Percentiles rank a stretch among this genome's conserved stretches.
These are phyloP conservation scores for Phanerochaete sordida DNA, from an alignment of 768 basidiomycete species.

Conservation along the genomic window DNA sequence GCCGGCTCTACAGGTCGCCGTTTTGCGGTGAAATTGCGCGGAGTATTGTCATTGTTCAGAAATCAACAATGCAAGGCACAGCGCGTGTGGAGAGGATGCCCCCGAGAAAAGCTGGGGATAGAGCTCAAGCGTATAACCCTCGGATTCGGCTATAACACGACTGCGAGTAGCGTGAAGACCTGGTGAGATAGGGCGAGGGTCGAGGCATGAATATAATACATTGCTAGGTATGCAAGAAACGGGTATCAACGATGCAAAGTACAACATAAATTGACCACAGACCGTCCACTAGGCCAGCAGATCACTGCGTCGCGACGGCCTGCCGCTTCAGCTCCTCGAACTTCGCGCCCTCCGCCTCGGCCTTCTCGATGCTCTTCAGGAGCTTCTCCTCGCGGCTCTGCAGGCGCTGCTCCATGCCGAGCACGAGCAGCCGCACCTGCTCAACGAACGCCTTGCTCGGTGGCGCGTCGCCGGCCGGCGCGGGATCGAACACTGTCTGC, in stretches of 20 bases:
- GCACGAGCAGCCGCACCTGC: conserved; percentile 60
- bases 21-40: too few relatives aligned
- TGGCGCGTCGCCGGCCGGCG: conserved; percentile 25
- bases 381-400: conserved; percentile 61
- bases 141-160: too few relatives aligned
- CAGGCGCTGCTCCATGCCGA: conserved; percentile 75
- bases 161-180: too few relatives aligned
- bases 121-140: too few relatives aligned
- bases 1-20: too few relatives aligned
- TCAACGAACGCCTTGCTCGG: conserved; percentile 60
- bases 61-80: too few relatives aligned
- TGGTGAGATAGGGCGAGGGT: too few relatives aligned
- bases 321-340: conserved; percentile 50
- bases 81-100: too few relatives aligned
- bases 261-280: background rate
- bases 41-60: too few relatives aligned
- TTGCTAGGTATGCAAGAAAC: background rate
- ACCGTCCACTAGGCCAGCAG: background rate
- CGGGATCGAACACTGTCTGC: background rate
- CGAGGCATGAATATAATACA: background rate
- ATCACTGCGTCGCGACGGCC: background rate
- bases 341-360: conserved; percentile 53
- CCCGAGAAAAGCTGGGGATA: too few relatives aligned
- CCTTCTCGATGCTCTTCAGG: conserved; percentile 53
- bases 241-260: background rate